Percentiles rank a stretch among this genome's conserved stretches.
phyloP scores from a whole-genome alignment of 257 asterid genomes.

The Paraleonurus japonicus region DNA sequence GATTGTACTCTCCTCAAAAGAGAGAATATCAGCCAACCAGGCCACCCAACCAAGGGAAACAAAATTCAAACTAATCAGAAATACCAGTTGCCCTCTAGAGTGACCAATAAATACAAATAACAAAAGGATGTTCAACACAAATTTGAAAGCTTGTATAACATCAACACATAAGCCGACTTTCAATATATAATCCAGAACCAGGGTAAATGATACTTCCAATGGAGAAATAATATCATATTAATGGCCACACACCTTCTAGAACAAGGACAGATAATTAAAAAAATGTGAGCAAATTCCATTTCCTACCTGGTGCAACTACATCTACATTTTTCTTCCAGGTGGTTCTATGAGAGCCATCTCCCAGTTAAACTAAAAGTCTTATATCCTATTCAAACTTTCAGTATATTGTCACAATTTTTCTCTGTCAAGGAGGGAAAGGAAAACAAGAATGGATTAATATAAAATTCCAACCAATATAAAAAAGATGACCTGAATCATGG shows the following conservation, averaged over 20 bases:
- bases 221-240: not conserved
- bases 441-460: not conserved
- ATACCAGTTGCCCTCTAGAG: not conserved
- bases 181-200: conserved; percentile 1
- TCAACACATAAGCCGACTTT: not conserved
- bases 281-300: not conserved
- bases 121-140: not conserved
- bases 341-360: conserved; percentile 14
- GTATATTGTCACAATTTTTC: not conserved
- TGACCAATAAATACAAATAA: not conserved
- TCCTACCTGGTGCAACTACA: not conserved
- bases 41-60: not conserved
- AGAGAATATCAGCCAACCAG: not conserved
- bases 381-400: not conserved
- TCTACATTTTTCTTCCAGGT: not conserved
- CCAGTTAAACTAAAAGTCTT: not conserved
- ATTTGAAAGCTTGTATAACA: not conserved
- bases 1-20: not conserved
- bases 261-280: not conserved
- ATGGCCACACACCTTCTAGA: not conserved
- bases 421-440: not conserved
- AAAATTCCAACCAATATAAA: not conserved
- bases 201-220: not conserved
- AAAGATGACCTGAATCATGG: conserved; percentile 63
- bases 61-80: not conserved